These are phyloP conservation scores for Leishmania gerbilli DNA, from an alignment of 208 protist species.

Conservation along the genomic window DNA sequence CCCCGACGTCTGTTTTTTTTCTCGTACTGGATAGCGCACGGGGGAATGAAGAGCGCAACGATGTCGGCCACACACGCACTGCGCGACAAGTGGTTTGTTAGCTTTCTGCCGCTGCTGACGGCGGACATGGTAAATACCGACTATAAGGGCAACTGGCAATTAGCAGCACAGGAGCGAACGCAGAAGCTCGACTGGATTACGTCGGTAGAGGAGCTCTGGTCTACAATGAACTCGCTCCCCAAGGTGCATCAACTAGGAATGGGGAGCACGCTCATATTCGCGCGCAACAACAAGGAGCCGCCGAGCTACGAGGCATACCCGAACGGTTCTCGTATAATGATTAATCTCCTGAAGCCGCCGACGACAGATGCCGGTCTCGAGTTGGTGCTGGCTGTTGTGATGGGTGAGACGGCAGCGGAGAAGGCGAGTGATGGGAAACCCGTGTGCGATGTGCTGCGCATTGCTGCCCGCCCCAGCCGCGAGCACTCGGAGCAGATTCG, in stretches of 20 bases:
- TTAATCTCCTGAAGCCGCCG: slow-evolving; percentile 67
- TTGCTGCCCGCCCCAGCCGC: slow-evolving; percentile 66
- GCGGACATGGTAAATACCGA: slow-evolving; percentile 68
- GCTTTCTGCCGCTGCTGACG: slow-evolving; percentile 81
- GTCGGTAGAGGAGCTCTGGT: slow-evolving; percentile 90
- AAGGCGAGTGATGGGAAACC: slow-evolving; percentile 55
- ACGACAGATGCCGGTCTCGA: slow-evolving; percentile 72
- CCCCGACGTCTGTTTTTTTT: neutral
- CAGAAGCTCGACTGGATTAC: slow-evolving; percentile 85
- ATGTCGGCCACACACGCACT: slow-evolving; percentile 64
- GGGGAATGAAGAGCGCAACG: neutral
- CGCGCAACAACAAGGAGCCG: slow-evolving; percentile 81
- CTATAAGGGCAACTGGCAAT: slow-evolving; percentile 87
- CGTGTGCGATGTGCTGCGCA: slow-evolving; percentile 86
- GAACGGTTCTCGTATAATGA: slow-evolving; percentile 74
- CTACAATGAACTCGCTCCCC: slow-evolving; percentile 88
- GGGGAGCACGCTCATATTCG: slow-evolving; percentile 84
- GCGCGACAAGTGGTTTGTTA: slow-evolving; percentile 82
- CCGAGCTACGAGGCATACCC: slow-evolving; percentile 89
- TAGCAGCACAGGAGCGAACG: slow-evolving; percentile 66
- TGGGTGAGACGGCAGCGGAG: slow-evolving; percentile 72
- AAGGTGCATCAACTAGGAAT: slow-evolving; percentile 79
- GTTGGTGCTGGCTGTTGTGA: slow-evolving; percentile 63
- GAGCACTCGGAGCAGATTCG: slow-evolving; percentile 71
- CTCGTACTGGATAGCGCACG: neutral